Evolutionary conservation across 805 yeast genomes (phyloP).

Genomic region (Wickerhamiella domercqiae): DNA sequence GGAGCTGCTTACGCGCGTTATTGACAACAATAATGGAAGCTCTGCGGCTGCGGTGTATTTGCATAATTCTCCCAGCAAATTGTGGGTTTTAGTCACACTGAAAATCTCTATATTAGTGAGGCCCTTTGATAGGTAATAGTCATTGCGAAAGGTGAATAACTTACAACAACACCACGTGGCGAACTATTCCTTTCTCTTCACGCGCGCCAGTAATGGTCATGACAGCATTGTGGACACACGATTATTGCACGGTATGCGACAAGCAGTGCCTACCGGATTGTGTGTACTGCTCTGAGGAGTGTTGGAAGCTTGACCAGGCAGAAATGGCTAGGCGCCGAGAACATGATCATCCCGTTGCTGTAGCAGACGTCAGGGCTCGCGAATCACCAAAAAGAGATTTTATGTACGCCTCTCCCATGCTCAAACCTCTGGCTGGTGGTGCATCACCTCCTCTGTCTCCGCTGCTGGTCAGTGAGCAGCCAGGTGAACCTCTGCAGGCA

Average conservation of each 20-base stretch:
- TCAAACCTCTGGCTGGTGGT: conserved; percentile 12
- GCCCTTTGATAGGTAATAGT: too few relatives aligned
- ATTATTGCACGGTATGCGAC: conserved; percentile 45
- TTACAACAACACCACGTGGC: too few relatives aligned
- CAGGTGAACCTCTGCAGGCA: background rate
- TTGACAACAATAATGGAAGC: too few relatives aligned
- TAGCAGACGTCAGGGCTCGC: background rate
- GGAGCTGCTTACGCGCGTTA: too few relatives aligned
- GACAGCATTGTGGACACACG: conserved; percentile 29
- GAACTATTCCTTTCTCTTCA: too few relatives aligned
- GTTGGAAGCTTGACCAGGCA: conserved; percentile 20
- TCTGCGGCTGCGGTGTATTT: too few relatives aligned
- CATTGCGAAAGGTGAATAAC: too few relatives aligned
- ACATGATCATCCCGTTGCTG: background rate
- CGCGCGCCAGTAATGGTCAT: too few relatives aligned
- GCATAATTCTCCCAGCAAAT: too few relatives aligned
- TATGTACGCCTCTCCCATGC: conserved; percentile 16
- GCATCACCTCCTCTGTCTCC: conserved; percentile 16
- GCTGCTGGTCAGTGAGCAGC: conserved; percentile 12
- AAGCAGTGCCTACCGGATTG: conserved; percentile 30
- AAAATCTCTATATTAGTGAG: too few relatives aligned
- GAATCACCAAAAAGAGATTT: conserved; percentile 4
- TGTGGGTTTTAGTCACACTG: too few relatives aligned
- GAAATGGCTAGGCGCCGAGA: background rate
- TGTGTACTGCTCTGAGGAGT: conserved; percentile 34